Percentiles rank a stretch among this genome's conserved stretches.
Evolutionary conservation across 805 yeast species (phyloP).

Genomic region (Ogataea wickerhamii): DNA sequence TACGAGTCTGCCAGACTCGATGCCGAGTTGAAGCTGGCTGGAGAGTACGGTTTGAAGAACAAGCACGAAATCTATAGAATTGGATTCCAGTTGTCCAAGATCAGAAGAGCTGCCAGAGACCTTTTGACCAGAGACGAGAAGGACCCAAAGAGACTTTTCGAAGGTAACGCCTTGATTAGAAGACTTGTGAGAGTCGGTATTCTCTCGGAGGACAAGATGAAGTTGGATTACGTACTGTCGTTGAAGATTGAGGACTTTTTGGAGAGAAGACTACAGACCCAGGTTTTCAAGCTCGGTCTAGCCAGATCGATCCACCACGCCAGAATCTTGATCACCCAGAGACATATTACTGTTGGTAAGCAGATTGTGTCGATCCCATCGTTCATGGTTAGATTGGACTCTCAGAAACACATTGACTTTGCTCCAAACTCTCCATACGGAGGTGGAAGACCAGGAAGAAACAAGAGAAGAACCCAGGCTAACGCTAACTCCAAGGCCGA

Average conservation of each 20-base stretch:
- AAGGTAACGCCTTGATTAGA: conserved; percentile 99
- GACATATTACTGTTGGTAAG: conserved; percentile 99
- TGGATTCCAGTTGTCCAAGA: conserved; percentile 98
- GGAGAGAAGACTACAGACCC: conserved; percentile 99
- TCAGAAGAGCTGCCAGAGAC: conserved; percentile 99
- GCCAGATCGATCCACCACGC: conserved; percentile 99
- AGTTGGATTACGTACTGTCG: conserved; percentile 99
- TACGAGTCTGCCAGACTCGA: conserved; percentile 99
- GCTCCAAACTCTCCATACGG: conserved; percentile 99
- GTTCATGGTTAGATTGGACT: conserved; percentile 99
- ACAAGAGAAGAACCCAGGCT: conserved; percentile 87
- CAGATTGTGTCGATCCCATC: conserved; percentile 98
- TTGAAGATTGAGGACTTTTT: conserved; percentile 97
- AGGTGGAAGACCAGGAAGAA: conserved; percentile 99
- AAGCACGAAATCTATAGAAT: conserved; percentile 99
- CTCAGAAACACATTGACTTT: conserved; percentile 99
- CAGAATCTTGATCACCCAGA: conserved; percentile 96
- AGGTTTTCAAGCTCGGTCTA: conserved; percentile 98
- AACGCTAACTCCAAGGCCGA: conserved; percentile 64
- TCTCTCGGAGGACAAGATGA: conserved; percentile 98
- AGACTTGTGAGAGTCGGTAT: conserved; percentile 99
- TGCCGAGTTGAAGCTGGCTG: conserved; percentile 98
- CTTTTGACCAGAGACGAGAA: conserved; percentile 99
- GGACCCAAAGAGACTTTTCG: conserved; percentile 99
- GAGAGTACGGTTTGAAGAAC: conserved; percentile 99